A percentile compares a stretch with the other conserved stretches of the same genome.
Conservation (phyloP, 2,329 filamentous ascomycete genomes). For the Clarireedia homoeocarpa region DNA sequence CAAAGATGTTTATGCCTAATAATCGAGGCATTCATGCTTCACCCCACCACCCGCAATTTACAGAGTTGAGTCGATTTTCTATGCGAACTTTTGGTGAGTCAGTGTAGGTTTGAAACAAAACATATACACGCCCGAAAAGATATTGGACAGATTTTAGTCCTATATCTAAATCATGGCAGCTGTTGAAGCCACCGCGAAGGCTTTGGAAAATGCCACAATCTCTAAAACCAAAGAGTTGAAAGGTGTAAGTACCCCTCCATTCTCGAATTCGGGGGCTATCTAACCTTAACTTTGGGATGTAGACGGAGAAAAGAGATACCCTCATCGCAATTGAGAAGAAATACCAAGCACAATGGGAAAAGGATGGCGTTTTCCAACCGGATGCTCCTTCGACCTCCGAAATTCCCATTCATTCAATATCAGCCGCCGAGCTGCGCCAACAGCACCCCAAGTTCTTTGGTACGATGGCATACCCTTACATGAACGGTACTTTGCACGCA, state of each 20-base stretch:
- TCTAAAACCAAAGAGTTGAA: conserved; percentile 56
- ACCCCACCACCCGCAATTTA: conserved; percentile 12
- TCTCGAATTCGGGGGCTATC: conserved; percentile 12
- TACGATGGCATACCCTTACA: conserved; percentile 69
- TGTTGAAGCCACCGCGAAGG: conserved; percentile 31
- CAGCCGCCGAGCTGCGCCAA: conserved; percentile 66
- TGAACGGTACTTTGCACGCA: conserved; percentile 83
- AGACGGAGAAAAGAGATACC: conserved; percentile 82
- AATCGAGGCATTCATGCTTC: conserved; percentile 3
- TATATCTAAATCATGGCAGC: conserved; percentile 36
- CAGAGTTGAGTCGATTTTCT: conserved; percentile 7
- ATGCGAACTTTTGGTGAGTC: conserved; percentile 13
- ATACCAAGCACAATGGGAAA: conserved; percentile 80
- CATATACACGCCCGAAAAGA: conserved; percentile 2
- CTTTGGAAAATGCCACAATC: conserved; percentile 43
- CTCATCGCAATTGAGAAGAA: conserved; percentile 81
- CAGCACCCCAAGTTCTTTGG: conserved; percentile 89
- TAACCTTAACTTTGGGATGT: conserved; percentile 14
- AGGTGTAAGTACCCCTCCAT: conserved; percentile 37
- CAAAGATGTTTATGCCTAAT: not conserved
- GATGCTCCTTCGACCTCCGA: conserved; percentile 76
- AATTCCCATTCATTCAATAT: conserved; percentile 65
- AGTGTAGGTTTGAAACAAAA: conserved; percentile 6
- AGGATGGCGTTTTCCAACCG: conserved; percentile 71
- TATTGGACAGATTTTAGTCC: not conserved